Conservation (phyloP, 2,329 filamentous ascomycete species). For the Ophiostoma fasciatum region DNA sequence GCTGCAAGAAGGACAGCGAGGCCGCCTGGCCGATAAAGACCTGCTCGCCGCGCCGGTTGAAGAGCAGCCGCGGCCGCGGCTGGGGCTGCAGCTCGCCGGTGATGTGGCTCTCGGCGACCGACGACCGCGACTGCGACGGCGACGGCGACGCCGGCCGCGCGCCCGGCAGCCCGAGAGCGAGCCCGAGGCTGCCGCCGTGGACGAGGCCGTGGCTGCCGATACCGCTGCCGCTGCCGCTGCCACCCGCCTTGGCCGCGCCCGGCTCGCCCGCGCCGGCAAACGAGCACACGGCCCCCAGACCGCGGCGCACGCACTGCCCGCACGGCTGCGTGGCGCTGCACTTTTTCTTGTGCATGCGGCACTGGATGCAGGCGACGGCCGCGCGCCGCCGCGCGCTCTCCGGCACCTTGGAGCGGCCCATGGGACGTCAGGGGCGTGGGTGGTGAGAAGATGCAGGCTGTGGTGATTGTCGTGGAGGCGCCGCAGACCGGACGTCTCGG, state of each 20-base stretch:
- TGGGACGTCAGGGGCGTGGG: too few relatives aligned
- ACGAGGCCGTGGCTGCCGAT: background rate
- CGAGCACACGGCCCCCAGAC: background rate
- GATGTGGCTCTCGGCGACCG: too few relatives aligned
- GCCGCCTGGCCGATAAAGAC: conserved; percentile 10
- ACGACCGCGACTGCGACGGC: background rate
- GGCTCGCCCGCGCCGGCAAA: background rate
- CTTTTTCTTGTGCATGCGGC: conserved; percentile 7
- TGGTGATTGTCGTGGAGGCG: too few relatives aligned
- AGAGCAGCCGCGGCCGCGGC: background rate
- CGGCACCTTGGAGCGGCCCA: conserved; percentile 4
- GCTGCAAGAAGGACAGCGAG: conserved; percentile 9
- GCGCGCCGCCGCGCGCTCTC: conserved; percentile 5
- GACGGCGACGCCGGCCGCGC: too few relatives aligned
- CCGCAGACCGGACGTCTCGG: too few relatives aligned
- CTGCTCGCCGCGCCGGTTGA: background rate
- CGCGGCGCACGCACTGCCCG: conserved; percentile 4
- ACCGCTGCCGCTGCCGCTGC: background rate
- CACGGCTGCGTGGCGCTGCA: conserved; percentile 9
- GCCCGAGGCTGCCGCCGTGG: too few relatives aligned
- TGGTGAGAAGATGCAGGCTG: too few relatives aligned
- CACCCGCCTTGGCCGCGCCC: background rate
- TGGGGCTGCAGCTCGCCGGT: too few relatives aligned
- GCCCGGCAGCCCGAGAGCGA: too few relatives aligned
- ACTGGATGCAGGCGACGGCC: conserved; percentile 6